A percentile compares a stretch with the other conserved stretches of the same genome.
Evolutionary conservation across 208 protist species (phyloP).

Genomic region (Acanthamoeba royreba): DNA sequence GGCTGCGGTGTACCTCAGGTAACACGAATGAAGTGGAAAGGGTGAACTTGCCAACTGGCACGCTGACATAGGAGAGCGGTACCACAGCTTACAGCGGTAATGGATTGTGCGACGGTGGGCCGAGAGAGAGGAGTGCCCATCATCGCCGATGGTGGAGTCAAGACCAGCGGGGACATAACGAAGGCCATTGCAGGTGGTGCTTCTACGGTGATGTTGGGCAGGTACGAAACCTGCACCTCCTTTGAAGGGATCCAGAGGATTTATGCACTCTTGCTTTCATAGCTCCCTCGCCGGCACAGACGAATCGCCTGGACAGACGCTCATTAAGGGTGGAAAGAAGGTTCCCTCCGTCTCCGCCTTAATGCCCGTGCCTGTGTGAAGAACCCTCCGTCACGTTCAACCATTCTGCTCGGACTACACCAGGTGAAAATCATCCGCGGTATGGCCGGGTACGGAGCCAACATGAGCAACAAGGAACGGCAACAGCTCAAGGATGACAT

Average conservation of each 20-base stretch:
- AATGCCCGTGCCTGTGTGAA: neutral
- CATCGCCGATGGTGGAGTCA: slow-evolving; percentile 92
- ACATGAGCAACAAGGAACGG: slow-evolving; percentile 24
- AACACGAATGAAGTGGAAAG: neutral
- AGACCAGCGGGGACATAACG: slow-evolving; percentile 92
- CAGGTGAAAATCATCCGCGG: slow-evolving; percentile 42
- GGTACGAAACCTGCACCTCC: neutral
- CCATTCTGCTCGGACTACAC: neutral
- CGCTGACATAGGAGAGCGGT: neutral
- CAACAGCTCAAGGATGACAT: slow-evolving; percentile 13
- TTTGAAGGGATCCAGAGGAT: neutral
- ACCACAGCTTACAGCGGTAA: neutral
- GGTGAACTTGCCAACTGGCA: neutral
- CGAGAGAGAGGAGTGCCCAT: slow-evolving; percentile 87
- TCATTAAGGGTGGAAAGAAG: slow-evolving; percentile 63
- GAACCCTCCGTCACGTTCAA: neutral
- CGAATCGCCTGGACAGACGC: slow-evolving; percentile 61
- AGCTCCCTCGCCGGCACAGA: slow-evolving; percentile 60
- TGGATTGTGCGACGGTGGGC: neutral
- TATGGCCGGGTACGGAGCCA: slow-evolving; percentile 29
- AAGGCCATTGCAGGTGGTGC: slow-evolving; percentile 92
- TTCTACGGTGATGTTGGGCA: slow-evolving; percentile 76
- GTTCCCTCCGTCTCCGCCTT: neutral
- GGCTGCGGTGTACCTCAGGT: slow-evolving; percentile 87
- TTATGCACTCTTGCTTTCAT: too few species aligned